These are phyloP conservation scores for Didymella segeticola DNA, from an alignment of 2,329 filamentous ascomycete genomes.

Conservation along the genomic window DNA sequence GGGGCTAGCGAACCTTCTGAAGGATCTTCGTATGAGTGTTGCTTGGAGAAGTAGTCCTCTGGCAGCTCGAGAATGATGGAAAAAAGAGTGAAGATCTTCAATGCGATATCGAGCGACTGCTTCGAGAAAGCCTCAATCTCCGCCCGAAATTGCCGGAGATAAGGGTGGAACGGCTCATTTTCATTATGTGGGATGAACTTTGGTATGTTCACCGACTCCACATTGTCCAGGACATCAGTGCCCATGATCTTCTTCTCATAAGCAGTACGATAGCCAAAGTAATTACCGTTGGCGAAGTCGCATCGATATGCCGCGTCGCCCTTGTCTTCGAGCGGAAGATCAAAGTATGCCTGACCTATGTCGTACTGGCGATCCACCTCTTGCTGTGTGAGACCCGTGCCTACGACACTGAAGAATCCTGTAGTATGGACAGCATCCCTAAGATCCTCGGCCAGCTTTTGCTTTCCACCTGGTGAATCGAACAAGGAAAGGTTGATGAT, in stretches of 20 bases:
- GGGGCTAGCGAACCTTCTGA: constrained; percentile 28
- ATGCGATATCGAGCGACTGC: constrained; percentile 32
- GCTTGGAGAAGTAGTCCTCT: constrained; percentile 46
- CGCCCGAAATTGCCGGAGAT: constrained; percentile 30
- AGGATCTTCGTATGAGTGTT: constrained; percentile 46
- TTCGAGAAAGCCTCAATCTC: constrained; percentile 41
- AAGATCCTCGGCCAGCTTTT: constrained; percentile 61
- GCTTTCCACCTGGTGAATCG: constrained; percentile 62
- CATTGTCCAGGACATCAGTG: constrained; percentile 42
- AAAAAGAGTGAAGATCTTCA: constrained; percentile 50
- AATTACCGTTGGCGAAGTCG: constrained; percentile 40
- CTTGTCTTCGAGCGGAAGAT: constrained; percentile 40
- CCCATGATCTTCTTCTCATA: constrained; percentile 43
- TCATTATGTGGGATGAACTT: constrained; percentile 38
- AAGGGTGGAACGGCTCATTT: constrained; percentile 36
- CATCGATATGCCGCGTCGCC: constrained; percentile 37
- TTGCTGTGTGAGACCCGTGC: constrained; percentile 39
- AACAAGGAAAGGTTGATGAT: constrained; percentile 57
- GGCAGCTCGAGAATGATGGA: constrained; percentile 51
- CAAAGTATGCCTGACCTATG: constrained; percentile 41
- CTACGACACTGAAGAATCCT: constrained; percentile 43
- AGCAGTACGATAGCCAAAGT: constrained; percentile 41
- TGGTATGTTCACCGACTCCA: constrained; percentile 43
- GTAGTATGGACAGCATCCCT: constrained; percentile 55
- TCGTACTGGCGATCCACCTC: constrained; percentile 43